A percentile compares a stretch with the other conserved stretches of the same genome.
phyloP scores from a whole-genome alignment of 352 stramenopile genomes.

The Plasmopara viticola region DNA sequence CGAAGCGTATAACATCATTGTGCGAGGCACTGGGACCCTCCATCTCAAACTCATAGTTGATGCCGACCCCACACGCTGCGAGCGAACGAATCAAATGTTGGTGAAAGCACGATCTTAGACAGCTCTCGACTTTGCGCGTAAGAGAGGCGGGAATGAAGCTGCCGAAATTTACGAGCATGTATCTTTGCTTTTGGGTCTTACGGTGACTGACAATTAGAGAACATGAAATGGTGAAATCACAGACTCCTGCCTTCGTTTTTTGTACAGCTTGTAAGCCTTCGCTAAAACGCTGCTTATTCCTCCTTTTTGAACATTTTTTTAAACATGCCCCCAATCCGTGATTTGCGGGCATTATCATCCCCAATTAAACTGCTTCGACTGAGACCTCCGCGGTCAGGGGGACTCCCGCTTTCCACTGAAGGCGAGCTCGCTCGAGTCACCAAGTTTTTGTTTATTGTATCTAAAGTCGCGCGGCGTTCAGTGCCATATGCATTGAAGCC shows the following conservation, averaged over 20 bases:
- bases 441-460: slow-evolving; percentile 49
- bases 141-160: slow-evolving; percentile 16
- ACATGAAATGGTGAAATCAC: no score
- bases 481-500: slow-evolving; percentile 20
- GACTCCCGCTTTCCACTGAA: slow-evolving; percentile 22
- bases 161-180: slow-evolving; percentile 15
- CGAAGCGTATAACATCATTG: slow-evolving; percentile 14
- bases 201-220: no score
- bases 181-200: no score
- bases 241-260: no score
- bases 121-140: slow-evolving; percentile 18
- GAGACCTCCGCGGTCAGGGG: slow-evolving; percentile 27
- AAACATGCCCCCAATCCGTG: slow-evolving; percentile 78
- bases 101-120: slow-evolving; percentile 18
- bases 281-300: slow-evolving; percentile 17
- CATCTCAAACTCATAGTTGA: slow-evolving; percentile 39
- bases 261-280: no score
- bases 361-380: slow-evolving; percentile 48
- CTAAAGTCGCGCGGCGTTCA: slow-evolving; percentile 38
- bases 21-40: slow-evolving; percentile 24
- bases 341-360: slow-evolving; percentile 66
- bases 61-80: slow-evolving; percentile 35
- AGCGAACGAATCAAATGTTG: slow-evolving; percentile 22
- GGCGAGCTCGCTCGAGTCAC: slow-evolving; percentile 21
- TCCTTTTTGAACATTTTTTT: slow-evolving; percentile 90